phyloP scores from a whole-genome alignment of 345 rosid genomes.

The Cardamine occulta region DNA sequence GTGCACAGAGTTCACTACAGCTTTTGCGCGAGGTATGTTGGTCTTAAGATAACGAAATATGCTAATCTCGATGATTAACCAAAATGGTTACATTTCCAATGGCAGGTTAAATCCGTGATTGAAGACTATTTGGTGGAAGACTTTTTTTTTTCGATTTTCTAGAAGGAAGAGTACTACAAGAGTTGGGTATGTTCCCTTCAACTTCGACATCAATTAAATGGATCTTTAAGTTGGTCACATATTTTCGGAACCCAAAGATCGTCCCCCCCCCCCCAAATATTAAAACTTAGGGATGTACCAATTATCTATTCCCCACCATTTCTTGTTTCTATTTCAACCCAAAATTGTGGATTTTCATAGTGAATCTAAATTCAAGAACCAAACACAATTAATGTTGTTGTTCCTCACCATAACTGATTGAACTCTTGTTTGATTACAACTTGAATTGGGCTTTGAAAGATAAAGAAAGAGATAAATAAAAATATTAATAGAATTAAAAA shows the following conservation, averaged over 20 bases:
- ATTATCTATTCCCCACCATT: constrained; percentile 10
- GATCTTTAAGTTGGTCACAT: constrained; percentile 21
- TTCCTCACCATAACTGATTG: not conserved
- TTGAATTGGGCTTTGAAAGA: not conserved
- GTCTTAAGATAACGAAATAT: constrained; percentile 13
- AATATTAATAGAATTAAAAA: not conserved
- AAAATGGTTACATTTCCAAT: not conserved
- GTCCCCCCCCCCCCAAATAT: constrained; percentile 13
- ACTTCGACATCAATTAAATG: constrained; percentile 33
- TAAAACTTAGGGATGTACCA: not conserved
- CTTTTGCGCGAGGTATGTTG: constrained; percentile 30
- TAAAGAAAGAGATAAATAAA: not conserved
- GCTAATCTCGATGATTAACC: constrained; percentile 28
- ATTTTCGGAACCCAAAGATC: constrained; percentile 18
- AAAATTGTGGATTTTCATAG: not conserved
- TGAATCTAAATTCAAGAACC: not conserved
- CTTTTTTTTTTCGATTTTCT: constrained; percentile 20
- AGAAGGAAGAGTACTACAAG: constrained; percentile 9
- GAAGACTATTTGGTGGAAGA: constrained; percentile 24
- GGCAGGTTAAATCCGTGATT: constrained; percentile 12
- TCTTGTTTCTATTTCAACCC: not conserved
- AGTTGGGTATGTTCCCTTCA: constrained; percentile 32
- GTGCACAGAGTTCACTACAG: constrained; percentile 6
- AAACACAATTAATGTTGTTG: not conserved
- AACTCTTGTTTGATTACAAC: not conserved